Base-by-base conservation (phyloP, 768 basidiomycete species). In the Hemileccinum rubropunctum region DNA sequence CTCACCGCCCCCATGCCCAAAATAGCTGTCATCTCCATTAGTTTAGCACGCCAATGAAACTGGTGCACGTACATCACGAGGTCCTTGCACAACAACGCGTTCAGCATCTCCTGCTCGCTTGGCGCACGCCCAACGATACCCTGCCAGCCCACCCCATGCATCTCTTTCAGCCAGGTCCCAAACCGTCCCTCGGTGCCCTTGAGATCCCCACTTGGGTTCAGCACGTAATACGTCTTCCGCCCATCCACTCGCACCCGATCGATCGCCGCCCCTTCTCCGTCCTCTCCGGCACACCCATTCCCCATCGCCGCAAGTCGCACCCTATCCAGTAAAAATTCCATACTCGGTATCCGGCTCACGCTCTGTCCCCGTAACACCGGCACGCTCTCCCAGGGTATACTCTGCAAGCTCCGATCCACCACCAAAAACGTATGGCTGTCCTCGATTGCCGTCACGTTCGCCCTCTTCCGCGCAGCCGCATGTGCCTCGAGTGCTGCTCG, bases 1-100 rank as follows among this genome's bases (percentile, higher is more conserved):
- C 63, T 98, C 95, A 1, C 83, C 95, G 7, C 95, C 95, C 2
- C 93, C 93, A 60, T 99, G 97, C 13, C 97, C 97, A 62, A 98
- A 97, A 69, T 98, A 99, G 11, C 95, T 98, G 56, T 23, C 34
- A 27, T 7, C 5, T 10, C 12, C 4, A 20, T 45, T 18, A 49
- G 42, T 30, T 9, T 46, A 41, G 47, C 57, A 42, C 59, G 18
- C 32, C 3, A 10, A 23, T 4, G 2, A 30, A 23, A 23, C 1
- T 26, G 21, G 39, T 7, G 17, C 26, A 83, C 92, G 64, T 66
- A 97, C 94, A 98, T 79, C n/a, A 98, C 83, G 12, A 99, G 74
- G 56, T 98, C 95, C 39, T 83, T 80, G 41, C 74, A 76, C 55
- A 75, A 71, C 53, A 99, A 70, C 0, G 89, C 91, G 49, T 84